Conservation (phyloP, 139 green algal genomes). For the Edaphochlamys debaryana region DNA sequence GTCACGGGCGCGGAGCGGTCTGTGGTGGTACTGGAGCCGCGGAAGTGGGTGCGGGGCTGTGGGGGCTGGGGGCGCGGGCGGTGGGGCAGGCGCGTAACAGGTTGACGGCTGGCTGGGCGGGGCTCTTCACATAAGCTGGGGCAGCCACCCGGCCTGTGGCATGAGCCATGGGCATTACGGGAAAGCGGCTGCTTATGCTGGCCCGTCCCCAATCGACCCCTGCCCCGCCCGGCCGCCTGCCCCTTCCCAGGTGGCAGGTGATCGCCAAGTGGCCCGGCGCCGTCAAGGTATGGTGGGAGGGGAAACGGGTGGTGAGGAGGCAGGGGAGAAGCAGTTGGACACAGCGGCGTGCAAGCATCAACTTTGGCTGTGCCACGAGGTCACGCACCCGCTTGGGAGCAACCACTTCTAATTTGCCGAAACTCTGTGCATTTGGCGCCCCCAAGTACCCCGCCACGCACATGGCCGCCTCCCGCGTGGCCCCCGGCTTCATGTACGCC, state of each 20-base stretch:
- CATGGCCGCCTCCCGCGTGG: slow-evolving; percentile 17
- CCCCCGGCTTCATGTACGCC: slow-evolving; percentile 35
- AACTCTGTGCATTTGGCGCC: background rate
- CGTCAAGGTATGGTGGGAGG: no score
- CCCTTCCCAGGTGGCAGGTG: slow-evolving; percentile 26
- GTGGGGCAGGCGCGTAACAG: background rate
- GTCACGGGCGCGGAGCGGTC: slow-evolving; percentile 36
- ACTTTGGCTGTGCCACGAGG: no score
- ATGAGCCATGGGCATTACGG: no score
- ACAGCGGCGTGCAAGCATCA: no score
- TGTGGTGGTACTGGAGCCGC: slow-evolving; percentile 44
- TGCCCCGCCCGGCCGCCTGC: background rate
- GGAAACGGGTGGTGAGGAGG: no score
- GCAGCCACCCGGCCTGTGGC: background rate
- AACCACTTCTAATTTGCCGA: slow-evolving; percentile 22
- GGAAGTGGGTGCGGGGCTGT: slow-evolving; percentile 37
- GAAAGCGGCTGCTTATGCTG: no score
- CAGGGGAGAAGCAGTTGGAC: no score
- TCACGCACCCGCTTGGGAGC: slow-evolving; percentile 25
- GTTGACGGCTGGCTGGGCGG: no score
- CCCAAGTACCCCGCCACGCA: slow-evolving; percentile 42
- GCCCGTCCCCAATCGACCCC: no score
- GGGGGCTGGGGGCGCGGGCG: no score
- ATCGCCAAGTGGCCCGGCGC: slow-evolving; percentile 42
- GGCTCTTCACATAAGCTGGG: background rate